phyloP scores from a whole-genome alignment of 2,329 filamentous ascomycete genomes.

The Colletotrichum cereale region DNA sequence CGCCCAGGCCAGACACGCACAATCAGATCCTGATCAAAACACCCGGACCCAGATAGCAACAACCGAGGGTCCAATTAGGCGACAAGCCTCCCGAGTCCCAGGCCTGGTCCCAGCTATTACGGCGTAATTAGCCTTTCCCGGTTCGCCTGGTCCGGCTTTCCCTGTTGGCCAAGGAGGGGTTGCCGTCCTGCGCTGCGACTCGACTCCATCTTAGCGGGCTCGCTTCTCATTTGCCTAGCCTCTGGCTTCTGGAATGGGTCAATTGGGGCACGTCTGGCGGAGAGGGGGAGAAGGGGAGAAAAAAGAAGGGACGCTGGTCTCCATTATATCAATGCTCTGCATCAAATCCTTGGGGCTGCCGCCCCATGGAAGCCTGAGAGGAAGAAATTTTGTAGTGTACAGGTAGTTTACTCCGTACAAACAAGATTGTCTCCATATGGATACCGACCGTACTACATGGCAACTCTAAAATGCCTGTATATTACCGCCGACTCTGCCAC shows the following conservation, averaged over 20 bases:
- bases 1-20: neutral
- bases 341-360: conserved; percentile 24
- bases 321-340: conserved; percentile 27
- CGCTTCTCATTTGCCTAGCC: conserved; percentile 29
- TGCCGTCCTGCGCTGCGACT: conserved; percentile 26
- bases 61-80: conserved; percentile 23
- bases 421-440: conserved; percentile 1
- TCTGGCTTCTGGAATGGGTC: conserved; percentile 26
- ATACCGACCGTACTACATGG: neutral
- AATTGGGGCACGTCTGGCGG: conserved; percentile 36
- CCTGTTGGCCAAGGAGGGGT: conserved; percentile 16
- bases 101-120: conserved; percentile 27
- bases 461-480: neutral
- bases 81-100: neutral
- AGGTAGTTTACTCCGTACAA: too few relatives aligned
- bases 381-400: conserved; percentile 9
- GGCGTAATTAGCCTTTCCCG: conserved; percentile 38
- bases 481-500: neutral
- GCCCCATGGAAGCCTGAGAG: conserved; percentile 14
- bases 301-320: conserved; percentile 13
- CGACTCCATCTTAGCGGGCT: conserved; percentile 24
- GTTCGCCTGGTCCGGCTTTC: conserved; percentile 26
- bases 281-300: conserved; percentile 1
- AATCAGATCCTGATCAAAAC: conserved; percentile 12
- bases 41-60: conserved; percentile 15